Conservation (phyloP, 176 grass and related monocot genomes). For the Carex cristatella region DNA sequence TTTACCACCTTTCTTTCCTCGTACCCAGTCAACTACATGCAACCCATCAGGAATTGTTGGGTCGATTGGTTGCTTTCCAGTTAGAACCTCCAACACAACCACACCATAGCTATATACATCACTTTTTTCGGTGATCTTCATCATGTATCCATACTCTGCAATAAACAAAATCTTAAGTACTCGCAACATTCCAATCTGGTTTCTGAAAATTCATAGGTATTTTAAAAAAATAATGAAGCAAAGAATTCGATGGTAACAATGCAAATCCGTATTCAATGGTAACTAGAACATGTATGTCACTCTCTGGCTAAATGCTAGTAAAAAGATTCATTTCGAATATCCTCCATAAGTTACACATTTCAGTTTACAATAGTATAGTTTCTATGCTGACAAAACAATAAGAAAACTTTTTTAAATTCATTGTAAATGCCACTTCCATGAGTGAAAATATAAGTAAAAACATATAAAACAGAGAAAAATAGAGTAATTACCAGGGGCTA, state of each 20-base stretch:
- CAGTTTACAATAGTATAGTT: neutral
- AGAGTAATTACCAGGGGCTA: conserved; percentile 57
- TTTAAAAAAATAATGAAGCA: neutral
- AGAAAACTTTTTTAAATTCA: neutral
- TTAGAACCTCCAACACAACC: conserved; percentile 92
- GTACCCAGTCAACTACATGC: conserved; percentile 89
- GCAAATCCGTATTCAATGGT: neutral
- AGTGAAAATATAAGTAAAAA: neutral
- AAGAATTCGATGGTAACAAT: neutral
- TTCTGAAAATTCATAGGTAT: neutral
- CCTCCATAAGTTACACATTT: neutral
- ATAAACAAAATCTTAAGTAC: neutral
- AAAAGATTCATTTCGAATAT: neutral
- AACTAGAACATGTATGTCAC: neutral
- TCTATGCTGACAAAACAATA: neutral
- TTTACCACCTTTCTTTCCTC: conserved; percentile 37
- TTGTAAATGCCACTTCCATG: neutral
- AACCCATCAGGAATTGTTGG: conserved; percentile 74
- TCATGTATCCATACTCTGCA: conserved; percentile 98
- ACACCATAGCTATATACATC: conserved; percentile 98
- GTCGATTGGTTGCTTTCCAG: conserved; percentile 87
- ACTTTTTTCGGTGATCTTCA: conserved; percentile 94
- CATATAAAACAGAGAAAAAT: neutral
- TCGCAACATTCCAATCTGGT: neutral
- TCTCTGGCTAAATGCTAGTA: neutral